A percentile compares a stretch with the other conserved stretches of the same genome.
These are phyloP conservation scores for Aspergillus coremiiformis DNA, from an alignment of 495 filamentous ascomycete species.

Conservation along the genomic window DNA sequence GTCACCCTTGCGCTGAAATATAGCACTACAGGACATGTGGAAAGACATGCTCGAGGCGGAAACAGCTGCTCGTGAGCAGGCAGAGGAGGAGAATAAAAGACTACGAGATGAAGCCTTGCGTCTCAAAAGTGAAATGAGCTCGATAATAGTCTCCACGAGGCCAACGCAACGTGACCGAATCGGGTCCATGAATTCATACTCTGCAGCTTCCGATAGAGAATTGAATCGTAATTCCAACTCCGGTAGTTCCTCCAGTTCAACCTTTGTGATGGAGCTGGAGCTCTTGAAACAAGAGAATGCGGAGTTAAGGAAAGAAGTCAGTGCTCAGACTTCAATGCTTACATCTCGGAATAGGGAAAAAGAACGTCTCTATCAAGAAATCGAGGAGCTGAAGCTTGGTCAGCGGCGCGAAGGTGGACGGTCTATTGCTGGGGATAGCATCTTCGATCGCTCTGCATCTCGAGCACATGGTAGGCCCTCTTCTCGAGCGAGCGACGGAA, in stretches of 20 bases:
- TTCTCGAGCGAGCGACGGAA: slow-evolving; percentile 65
- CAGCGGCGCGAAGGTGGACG: slow-evolving; percentile 59
- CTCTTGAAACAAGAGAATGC: slow-evolving; percentile 87
- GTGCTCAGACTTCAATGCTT: slow-evolving; percentile 95
- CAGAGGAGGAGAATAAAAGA: slow-evolving; percentile 77
- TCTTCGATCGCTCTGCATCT: slow-evolving; percentile 87
- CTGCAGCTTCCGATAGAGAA: slow-evolving; percentile 51
- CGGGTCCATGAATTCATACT: slow-evolving; percentile 54
- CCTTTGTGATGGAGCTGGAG: slow-evolving; percentile 64
- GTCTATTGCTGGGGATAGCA: slow-evolving; percentile 76
- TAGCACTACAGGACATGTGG: slow-evolving; percentile 60
- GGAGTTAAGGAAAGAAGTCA: slow-evolving; percentile 82
- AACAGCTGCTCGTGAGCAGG: slow-evolving; percentile 79
- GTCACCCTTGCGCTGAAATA: background rate
- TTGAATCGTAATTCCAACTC: slow-evolving; percentile 46
- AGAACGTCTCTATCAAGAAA: slow-evolving; percentile 90
- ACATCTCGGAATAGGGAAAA: slow-evolving; percentile 93
- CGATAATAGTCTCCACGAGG: slow-evolving; percentile 14
- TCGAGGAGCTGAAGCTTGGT: slow-evolving; percentile 88
- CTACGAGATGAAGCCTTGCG: slow-evolving; percentile 79
- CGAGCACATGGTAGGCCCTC: slow-evolving; percentile 66
- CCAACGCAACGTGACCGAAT: slow-evolving; percentile 48
- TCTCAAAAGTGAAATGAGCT: slow-evolving; percentile 57
- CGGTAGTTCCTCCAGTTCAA: slow-evolving; percentile 50
- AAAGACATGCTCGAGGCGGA: slow-evolving; percentile 94